These are phyloP conservation scores for Leucogyrophana mollusca DNA, from an alignment of 768 basidiomycete genomes.

Conservation along the genomic window DNA sequence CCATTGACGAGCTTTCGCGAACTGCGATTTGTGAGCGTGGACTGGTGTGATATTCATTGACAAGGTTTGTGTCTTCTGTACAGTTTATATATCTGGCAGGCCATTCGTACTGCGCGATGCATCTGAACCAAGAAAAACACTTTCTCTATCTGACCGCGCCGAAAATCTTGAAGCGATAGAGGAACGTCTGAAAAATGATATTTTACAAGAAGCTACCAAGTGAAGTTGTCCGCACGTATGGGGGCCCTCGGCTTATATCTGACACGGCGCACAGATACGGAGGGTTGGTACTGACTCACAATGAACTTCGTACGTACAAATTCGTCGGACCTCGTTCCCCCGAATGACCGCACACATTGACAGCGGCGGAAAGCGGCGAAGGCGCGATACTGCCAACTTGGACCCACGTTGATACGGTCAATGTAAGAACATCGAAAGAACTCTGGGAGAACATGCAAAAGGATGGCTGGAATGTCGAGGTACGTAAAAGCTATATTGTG, in stretches of 20 bases:
- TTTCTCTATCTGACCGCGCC: slow-evolving; percentile 86
- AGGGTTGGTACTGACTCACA: slow-evolving; percentile 89
- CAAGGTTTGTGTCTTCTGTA: slow-evolving; percentile 11
- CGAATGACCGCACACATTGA: slow-evolving; percentile 14
- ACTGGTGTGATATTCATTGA: neutral
- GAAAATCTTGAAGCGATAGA: slow-evolving; percentile 95
- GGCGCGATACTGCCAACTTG: slow-evolving; percentile 89
- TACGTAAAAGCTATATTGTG: slow-evolving; percentile 31
- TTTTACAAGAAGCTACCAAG: slow-evolving; percentile 80
- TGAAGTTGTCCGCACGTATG: slow-evolving; percentile 25
- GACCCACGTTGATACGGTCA: slow-evolving; percentile 82
- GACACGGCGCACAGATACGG: slow-evolving; percentile 59
- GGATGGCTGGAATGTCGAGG: slow-evolving; percentile 92
- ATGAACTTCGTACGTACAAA: slow-evolving; percentile 69
- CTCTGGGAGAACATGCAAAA: slow-evolving; percentile 77
- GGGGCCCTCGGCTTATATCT: slow-evolving; percentile 3
- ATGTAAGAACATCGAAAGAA: slow-evolving; percentile 86
- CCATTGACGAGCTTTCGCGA: neutral
- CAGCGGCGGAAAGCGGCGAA: slow-evolving; percentile 60
- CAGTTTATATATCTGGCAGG: slow-evolving; percentile 86
- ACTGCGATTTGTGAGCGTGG: neutral
- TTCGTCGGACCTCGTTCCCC: neutral
- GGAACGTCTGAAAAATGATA: slow-evolving; percentile 83
- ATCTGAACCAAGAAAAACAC: slow-evolving; percentile 73
- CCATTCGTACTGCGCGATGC: slow-evolving; percentile 93